Evolutionary conservation across 192 early-diverging fungal genomes (phyloP).

Genomic region (Podila horticola): DNA sequence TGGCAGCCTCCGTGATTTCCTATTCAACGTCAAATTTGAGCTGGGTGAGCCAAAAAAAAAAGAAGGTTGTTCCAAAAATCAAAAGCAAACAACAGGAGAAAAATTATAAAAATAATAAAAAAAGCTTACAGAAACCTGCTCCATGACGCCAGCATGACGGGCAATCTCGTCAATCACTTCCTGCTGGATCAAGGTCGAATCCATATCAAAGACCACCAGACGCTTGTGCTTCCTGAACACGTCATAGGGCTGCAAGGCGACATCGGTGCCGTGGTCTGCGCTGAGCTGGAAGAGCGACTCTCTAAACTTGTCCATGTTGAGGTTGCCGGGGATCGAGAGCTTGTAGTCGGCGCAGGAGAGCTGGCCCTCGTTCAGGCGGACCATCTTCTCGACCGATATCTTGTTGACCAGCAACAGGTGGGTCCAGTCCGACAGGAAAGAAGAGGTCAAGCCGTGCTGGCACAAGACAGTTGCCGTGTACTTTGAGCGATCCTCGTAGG

Average conservation of each 20-base stretch:
- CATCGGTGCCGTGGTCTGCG: constrained; percentile 76
- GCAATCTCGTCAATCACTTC: constrained; percentile 99
- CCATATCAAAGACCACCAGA: constrained; percentile 99
- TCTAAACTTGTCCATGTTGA: constrained; percentile 76
- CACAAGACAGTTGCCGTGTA: constrained; percentile 90
- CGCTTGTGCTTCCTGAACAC: constrained; percentile 91
- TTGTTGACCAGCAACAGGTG: constrained; percentile 75
- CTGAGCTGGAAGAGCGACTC: constrained; percentile 79
- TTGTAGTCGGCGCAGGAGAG: constrained; percentile 85
- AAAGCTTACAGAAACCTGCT: constrained; percentile 89
- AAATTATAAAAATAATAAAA: neutral
- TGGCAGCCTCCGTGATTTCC: constrained; percentile 95
- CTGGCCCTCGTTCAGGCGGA: constrained; percentile 75
- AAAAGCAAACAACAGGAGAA: too few relatives aligned
- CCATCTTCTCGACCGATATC: constrained; percentile 91
- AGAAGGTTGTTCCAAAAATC: neutral
- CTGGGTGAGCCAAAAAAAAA: neutral
- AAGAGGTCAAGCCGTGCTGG: constrained; percentile 78
- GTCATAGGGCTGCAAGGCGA: constrained; percentile 89
- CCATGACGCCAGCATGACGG: constrained; percentile 87
- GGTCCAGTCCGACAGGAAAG: constrained; percentile 86
- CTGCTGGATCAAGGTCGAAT: constrained; percentile 97
- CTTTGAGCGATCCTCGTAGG: constrained; percentile 85
- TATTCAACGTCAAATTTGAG: constrained; percentile 24
- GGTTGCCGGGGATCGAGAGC: constrained; percentile 77